Evolutionary conservation across 495 filamentous ascomycete species (phyloP).

Genomic region (Hypoxylon lienhwacheense): DNA sequence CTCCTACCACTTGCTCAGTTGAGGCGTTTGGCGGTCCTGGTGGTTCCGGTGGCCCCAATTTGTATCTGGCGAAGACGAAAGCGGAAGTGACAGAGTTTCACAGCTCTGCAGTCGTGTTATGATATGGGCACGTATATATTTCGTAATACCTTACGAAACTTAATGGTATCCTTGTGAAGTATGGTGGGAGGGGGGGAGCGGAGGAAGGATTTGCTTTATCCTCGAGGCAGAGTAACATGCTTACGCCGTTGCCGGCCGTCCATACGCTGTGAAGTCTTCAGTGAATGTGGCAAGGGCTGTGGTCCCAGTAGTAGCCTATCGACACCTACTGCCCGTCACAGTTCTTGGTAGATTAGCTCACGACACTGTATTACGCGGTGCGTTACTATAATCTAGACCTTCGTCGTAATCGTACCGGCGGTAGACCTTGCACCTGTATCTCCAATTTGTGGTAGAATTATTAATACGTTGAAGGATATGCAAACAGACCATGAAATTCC

Average conservation of each 20-base stretch:
- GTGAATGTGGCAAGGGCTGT: background rate
- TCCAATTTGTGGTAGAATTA: too few species aligned
- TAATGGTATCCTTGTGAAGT: slow-evolving; percentile 18
- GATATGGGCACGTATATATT: slow-evolving; percentile 19
- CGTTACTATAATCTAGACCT: too few species aligned
- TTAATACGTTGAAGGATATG: too few species aligned
- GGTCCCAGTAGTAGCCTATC: too few species aligned
- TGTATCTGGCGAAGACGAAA: background rate
- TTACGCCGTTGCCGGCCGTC: background rate
- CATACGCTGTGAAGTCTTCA: background rate
- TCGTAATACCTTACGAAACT: slow-evolving; percentile 9
- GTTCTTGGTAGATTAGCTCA: too few species aligned
- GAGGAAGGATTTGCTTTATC: background rate
- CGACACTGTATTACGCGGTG: too few species aligned
- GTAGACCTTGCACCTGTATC: too few species aligned
- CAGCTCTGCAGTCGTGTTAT: slow-evolving; percentile 1
- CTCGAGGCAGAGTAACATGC: background rate
- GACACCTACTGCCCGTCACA: too few species aligned
- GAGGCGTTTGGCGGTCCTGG: slow-evolving; percentile 1
- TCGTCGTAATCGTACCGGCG: too few species aligned
- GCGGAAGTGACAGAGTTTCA: background rate
- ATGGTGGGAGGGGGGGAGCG: too few species aligned
- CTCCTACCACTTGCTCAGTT: slow-evolving; percentile 2
- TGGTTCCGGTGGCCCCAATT: background rate
- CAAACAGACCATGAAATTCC: too few species aligned